A percentile compares a stretch with the other conserved stretches of the same genome.
Conservation (phyloP, 306 rosid genomes). For the Lathyrus tuberosus region DNA sequence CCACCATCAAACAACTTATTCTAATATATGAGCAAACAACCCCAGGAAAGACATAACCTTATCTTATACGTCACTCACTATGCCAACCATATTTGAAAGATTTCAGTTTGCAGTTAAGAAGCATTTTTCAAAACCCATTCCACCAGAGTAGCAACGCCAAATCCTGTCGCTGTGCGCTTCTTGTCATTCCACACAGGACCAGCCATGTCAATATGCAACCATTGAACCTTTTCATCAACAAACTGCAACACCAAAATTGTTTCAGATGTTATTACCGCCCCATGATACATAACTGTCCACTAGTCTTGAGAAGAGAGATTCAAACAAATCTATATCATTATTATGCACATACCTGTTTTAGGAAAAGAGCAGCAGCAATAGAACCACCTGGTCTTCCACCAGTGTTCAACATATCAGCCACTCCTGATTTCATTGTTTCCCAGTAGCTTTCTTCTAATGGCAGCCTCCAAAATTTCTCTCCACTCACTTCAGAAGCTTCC, state of each 20-base stretch:
- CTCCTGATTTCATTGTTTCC: conserved; percentile 96
- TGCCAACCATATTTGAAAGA: conserved; percentile 1
- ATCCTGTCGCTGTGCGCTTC: conserved; percentile 79
- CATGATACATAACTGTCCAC: background rate
- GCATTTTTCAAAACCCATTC: conserved; percentile 92
- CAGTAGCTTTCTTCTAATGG: conserved; percentile 98
- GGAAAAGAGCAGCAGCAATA: conserved; percentile 90
- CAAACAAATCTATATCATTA: background rate
- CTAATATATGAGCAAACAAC: conserved; percentile 16
- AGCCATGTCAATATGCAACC: conserved; percentile 97
- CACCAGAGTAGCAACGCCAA: conserved; percentile 85
- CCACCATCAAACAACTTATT: conserved; percentile 26
- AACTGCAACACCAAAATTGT: conserved; percentile 57
- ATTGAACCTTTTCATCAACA: conserved; percentile 94
- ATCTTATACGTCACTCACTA: conserved; percentile 9
- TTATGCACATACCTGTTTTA: conserved; percentile 72
- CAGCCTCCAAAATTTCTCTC: conserved; percentile 96
- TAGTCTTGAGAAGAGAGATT: background rate
- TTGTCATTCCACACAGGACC: conserved; percentile 91
- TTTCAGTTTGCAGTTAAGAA: conserved; percentile 27
- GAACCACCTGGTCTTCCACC: conserved; percentile 92
- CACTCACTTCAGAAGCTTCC: conserved; percentile 80
- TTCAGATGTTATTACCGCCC: conserved; percentile 22
- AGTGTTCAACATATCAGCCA: conserved; percentile 94
- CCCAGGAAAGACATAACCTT: conserved; percentile 37